phyloP scores from a whole-genome alignment of 2,329 filamentous ascomycete species.

The Fusarium sp. region DNA sequence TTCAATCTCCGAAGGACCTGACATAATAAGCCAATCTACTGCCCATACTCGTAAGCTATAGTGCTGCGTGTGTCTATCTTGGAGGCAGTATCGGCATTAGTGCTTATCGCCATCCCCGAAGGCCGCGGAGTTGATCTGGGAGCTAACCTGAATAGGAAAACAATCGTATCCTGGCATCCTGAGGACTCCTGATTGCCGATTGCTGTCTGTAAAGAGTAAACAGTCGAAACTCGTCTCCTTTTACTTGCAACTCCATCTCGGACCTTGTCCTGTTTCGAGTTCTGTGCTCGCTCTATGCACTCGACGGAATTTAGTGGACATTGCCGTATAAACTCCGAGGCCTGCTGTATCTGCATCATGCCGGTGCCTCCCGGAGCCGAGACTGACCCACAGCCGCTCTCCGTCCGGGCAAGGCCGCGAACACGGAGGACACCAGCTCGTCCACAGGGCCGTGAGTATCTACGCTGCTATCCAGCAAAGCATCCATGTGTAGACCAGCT shows the following conservation, averaged over 20 bases:
- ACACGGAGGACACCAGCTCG: conserved; percentile 11
- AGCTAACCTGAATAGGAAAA: conserved; percentile 40
- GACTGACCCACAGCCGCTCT: neutral
- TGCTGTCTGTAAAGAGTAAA: conserved; percentile 29
- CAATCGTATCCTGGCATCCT: conserved; percentile 32
- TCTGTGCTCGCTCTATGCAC: fast-evolving
- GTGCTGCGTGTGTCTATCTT: neutral
- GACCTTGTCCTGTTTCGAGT: fast-evolving
- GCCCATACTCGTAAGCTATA: fast-evolving
- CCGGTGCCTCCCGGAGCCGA: conserved; percentile 16
- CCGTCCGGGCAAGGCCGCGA: conserved; percentile 5
- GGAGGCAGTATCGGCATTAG: neutral
- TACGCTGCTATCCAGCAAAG: too few relatives aligned
- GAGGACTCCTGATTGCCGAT: neutral
- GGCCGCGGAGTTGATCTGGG: neutral
- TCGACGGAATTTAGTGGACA: neutral
- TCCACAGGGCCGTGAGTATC: conserved; percentile 12
- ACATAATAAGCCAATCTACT: neutral
- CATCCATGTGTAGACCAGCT: neutral
- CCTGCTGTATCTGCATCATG: conserved; percentile 16
- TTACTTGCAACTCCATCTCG: neutral
- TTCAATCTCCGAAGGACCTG: neutral
- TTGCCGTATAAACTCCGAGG: neutral
- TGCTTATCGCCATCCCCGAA: neutral
- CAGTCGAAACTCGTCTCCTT: conserved; percentile 5